Conservation (phyloP, 192 early-diverging fungal species). For the Coemansia sp. region DNA sequence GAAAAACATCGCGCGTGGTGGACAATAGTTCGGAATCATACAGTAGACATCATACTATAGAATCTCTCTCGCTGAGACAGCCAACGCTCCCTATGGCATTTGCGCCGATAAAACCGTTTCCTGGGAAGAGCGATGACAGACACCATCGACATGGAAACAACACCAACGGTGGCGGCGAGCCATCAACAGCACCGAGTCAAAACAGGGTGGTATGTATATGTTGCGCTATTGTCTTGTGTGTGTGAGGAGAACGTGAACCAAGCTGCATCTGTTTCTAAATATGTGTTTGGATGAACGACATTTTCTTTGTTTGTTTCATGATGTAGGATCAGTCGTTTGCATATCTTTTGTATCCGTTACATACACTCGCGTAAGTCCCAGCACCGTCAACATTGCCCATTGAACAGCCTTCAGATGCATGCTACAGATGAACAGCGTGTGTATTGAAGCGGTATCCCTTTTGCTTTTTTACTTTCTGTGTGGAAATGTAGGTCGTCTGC, state of each 20-base stretch:
- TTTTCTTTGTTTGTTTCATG: background rate
- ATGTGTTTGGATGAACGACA: background rate
- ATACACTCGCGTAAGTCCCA: conserved; percentile 37
- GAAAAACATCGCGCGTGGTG: conserved; percentile 14
- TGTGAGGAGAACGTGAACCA: background rate
- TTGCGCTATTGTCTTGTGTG: background rate
- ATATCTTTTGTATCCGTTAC: conserved; percentile 36
- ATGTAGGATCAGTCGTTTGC: conserved; percentile 48
- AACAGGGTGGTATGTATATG: conserved; percentile 11
- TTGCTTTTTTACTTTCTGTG: background rate
- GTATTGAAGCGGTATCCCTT: background rate
- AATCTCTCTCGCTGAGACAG: conserved; percentile 28
- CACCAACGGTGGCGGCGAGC: conserved; percentile 1
- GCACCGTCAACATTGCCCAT: background rate
- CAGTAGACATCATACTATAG: conserved; percentile 7
- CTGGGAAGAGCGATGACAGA: conserved; percentile 34
- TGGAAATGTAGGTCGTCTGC: background rate
- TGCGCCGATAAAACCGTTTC: conserved; percentile 48
- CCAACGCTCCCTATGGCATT: conserved; percentile 37
- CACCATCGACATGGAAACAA: conserved; percentile 8
- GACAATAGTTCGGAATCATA: conserved; percentile 17
- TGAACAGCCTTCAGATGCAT: background rate
- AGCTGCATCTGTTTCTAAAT: background rate
- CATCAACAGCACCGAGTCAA: background rate
- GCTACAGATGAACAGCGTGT: background rate